Evolutionary conservation across 495 filamentous ascomycete genomes (phyloP).

Genomic region (Penicillium cataractarum): DNA sequence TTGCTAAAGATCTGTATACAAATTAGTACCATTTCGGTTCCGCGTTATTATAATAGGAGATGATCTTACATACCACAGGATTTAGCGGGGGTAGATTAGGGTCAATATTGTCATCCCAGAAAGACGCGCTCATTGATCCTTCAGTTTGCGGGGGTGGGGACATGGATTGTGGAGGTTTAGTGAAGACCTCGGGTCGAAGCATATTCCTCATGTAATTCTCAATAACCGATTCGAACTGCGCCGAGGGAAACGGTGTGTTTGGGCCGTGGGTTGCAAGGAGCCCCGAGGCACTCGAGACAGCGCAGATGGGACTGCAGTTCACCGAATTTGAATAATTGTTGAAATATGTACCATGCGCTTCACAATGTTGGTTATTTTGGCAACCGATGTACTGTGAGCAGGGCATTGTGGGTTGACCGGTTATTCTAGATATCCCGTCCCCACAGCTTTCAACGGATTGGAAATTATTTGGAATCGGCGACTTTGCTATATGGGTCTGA

Average conservation of each 20-base stretch:
- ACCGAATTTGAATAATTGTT: conserved; percentile 7
- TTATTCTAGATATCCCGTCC: background rate
- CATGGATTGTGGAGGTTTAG: conserved; percentile 2
- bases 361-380: background rate
- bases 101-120: conserved; percentile 19
- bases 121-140: conserved; percentile 1
- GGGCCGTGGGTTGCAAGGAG: conserved; percentile 6
- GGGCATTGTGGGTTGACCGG: background rate
- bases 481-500: background rate
- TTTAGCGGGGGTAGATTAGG: conserved; percentile 10
- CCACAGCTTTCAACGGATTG: background rate
- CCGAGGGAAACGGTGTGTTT: background rate
- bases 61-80: conserved; percentile 5
- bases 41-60: background rate
- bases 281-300: background rate
- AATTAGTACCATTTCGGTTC: background rate
- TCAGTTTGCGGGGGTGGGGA: background rate
- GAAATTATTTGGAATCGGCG: background rate
- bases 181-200: conserved; percentile 18
- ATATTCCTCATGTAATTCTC: conserved; percentile 18
- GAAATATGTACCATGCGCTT: background rate
- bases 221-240: conserved; percentile 1
- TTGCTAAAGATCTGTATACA: background rate
- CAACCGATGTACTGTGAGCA: conserved; percentile 9
- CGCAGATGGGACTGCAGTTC: background rate